Percentiles rank a stretch among this genome's conserved stretches.
Conservation (phyloP, 1,284 basidiomycete species). For the Rhodotorula sp. region DNA sequence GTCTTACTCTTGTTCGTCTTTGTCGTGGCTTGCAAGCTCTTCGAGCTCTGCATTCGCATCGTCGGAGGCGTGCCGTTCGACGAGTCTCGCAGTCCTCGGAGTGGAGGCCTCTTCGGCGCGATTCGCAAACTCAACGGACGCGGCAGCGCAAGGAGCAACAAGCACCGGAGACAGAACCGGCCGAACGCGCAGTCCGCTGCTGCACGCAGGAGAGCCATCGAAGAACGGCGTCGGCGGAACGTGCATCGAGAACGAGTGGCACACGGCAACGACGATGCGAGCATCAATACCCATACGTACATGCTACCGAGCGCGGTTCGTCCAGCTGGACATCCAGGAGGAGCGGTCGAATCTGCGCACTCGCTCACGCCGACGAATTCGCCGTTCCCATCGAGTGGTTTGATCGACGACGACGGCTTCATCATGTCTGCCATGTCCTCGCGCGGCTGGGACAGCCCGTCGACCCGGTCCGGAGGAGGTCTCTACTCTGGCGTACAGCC, state of each 20-base stretch:
- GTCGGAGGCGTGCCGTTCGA: slow-evolving; percentile 78
- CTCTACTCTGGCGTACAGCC: slow-evolving; percentile 35
- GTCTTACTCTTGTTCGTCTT: slow-evolving; percentile 75
- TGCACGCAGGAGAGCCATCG: slow-evolving; percentile 4
- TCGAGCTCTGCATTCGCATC: slow-evolving; percentile 79
- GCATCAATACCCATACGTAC: slow-evolving; percentile 19
- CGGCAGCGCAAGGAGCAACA: slow-evolving; percentile 51
- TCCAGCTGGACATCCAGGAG: slow-evolving; percentile 9
- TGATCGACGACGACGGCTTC: slow-evolving; percentile 64
- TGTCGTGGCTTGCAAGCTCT: slow-evolving; percentile 72
- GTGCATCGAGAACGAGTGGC: slow-evolving; percentile 18
- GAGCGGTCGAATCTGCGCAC: slow-evolving; percentile 1
- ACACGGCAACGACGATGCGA: slow-evolving; percentile 14
- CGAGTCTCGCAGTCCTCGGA: slow-evolving; percentile 70
- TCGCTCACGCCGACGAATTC: slow-evolving; percentile 4
- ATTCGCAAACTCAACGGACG: slow-evolving; percentile 52
- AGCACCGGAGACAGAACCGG: slow-evolving; percentile 9
- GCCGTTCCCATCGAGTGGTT: slow-evolving; percentile 21
- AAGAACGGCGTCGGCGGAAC: slow-evolving; percentile 10
- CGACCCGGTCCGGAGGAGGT: slow-evolving; percentile 25
- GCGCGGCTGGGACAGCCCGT: slow-evolving; percentile 51
- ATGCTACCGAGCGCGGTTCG: slow-evolving; percentile 20
- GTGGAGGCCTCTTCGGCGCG: slow-evolving; percentile 80
- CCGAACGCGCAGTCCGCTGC: neutral
- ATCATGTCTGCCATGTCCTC: slow-evolving; percentile 70